Percentiles rank a stretch among this genome's conserved stretches.
Conservation (phyloP, 2,329 filamentous ascomycete species). For the Blastomyces gilchristii region DNA sequence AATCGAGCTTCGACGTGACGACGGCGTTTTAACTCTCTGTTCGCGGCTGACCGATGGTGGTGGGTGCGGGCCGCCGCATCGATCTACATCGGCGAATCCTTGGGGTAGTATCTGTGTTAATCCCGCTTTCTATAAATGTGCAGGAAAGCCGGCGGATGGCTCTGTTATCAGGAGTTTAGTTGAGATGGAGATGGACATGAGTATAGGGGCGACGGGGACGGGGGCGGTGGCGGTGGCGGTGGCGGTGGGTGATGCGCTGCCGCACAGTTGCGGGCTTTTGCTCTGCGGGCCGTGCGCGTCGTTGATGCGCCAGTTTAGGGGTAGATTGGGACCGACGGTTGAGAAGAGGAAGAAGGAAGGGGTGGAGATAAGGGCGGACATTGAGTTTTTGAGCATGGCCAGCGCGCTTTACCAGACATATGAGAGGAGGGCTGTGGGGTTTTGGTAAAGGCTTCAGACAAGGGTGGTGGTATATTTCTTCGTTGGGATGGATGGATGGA, state of each 20-base stretch:
- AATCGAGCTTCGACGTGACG: conserved; percentile 17
- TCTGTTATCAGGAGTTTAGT: conserved; percentile 13
- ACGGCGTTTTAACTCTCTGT: conserved; percentile 22
- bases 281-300: conserved; percentile 23
- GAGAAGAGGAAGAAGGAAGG: conserved; percentile 12
- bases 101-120: conserved; percentile 37
- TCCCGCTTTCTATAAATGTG: conserved; percentile 31
- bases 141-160: background rate
- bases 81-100: conserved; percentile 12
- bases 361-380: conserved; percentile 20
- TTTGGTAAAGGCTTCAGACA: background rate
- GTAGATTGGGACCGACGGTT: conserved; percentile 18
- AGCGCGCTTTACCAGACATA: conserved; percentile 16
- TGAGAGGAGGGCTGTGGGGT: background rate
- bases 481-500: too few relatives aligned
- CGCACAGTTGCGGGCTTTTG: conserved; percentile 22
- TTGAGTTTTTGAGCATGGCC: conserved; percentile 19
- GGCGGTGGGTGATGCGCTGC: conserved; percentile 7
- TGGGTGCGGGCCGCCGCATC: background rate
- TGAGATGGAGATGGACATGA: background rate
- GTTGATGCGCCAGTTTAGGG: conserved; percentile 14
- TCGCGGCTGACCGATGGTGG: conserved; percentile 12
- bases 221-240: conserved; percentile 6
- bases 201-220: background rate
- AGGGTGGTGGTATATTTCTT: too few relatives aligned